Base-by-base conservation (phyloP, 805 yeast genomes). In the Yamadazyma phyllophila region DNA sequence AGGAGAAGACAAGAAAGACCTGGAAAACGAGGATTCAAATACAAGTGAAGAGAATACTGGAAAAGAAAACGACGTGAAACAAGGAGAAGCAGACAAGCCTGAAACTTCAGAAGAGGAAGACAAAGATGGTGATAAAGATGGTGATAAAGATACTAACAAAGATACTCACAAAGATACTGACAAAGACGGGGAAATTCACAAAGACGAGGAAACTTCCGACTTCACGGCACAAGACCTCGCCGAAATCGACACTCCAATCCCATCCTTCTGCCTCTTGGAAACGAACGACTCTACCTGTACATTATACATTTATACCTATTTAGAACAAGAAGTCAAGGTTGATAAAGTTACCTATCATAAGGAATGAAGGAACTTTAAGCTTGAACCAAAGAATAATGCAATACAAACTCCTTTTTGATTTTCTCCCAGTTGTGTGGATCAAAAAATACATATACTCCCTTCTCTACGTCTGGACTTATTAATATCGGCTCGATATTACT, bases 361-460 rank as follows among this genome's bases (percentile, higher is more conserved):
- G 45, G 65, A 66, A 43, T 37, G 26, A 13, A 11, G 9, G 16
- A 24, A 20, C 38, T 7, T 51, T 47, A 63, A 20, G 67, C 63
- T 48, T 63, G 67, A 4, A 63, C 67, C 7, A 64, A 54, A 13
- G 67, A 62, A 55, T 79, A 79, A 53, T 77, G 79, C 57, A 80
- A 70, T 17, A 78, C 78, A 62, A 80, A 77, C 57, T 78, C 82
- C 64, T 79, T 79, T 49, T 87, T 89, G 52, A 92, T 90, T 65
- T 88, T 88, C 58, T 89, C 96, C 99, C 99, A 94, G 50, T 87
- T 81, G 54, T 84, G 88, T 4, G 98, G 97, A 60, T 94, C 98
- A 62, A 94, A 94, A 64, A 94, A 92, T 17, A 91, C 83, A 62
- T 94, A 94, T 8, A 90, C 82, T 1, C 99, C 98, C 50, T 92